Base-by-base conservation (phyloP, 768 basidiomycete species). In the Suillus alpinus region DNA sequence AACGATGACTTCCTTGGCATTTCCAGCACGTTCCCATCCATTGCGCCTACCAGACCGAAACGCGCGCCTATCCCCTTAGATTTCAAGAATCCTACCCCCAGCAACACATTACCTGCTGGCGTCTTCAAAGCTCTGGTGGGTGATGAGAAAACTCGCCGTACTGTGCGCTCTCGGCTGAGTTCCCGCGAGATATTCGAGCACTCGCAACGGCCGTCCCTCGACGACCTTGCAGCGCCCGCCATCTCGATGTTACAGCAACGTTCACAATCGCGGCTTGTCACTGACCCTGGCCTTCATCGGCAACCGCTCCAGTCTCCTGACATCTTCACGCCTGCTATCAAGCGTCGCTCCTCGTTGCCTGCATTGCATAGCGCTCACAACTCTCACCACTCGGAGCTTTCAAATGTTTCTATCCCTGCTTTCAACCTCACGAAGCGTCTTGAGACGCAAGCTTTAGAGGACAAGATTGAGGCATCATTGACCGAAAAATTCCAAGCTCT, bases 101-200 rank as follows among this genome's bases (percentile, higher is more conserved):
- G 78, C 37, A 92, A 91, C 66, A 94, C 89, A 6, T 87, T 93
- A 9, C 92, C 92, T 20, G 92, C 92, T 37, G 91, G 91, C 2
- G 68, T 94, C 59, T 94, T 94, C 82, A 93, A 93, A 75, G 89
- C 90, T 12, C 78, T 92, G 55, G 86, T 82, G 31, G 69, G 68
- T 20, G 90, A 92, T 49, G 89, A 89, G 63, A 81, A 87, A 47
- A 86, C 87, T 2, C 83, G 90, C 59, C 79, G 85, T 49, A 79
- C 78, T 49, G 89, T 91, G n/a, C 87, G 89, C 51, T 92, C 92
- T 23, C 81, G 91, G 40, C 80, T 92, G 60, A 79, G 84, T 69
- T 92, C 91, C 10, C 83, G 83, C 47, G 92, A 93, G 62, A 80
- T 86, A 55, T 88, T 86, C 67, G 90, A 89, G 6, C 84, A 87